A percentile compares a stretch with the other conserved stretches of the same genome.
These are phyloP conservation scores for Phoma sp. DNA, from an alignment of 2,329 filamentous ascomycete species.

Conservation along the genomic window DNA sequence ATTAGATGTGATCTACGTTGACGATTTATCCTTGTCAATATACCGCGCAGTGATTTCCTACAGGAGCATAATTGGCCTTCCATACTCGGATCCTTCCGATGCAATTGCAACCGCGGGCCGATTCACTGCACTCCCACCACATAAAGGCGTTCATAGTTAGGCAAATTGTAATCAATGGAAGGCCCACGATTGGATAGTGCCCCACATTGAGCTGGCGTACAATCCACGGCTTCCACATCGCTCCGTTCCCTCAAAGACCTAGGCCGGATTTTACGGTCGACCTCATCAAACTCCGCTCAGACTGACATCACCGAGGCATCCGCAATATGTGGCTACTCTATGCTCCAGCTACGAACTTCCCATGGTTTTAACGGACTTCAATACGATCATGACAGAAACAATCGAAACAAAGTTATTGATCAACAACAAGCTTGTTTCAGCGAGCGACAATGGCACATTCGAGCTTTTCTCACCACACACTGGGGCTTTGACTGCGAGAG, in stretches of 20 bases:
- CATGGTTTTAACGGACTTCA: neutral
- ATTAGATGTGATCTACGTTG: too few relatives aligned
- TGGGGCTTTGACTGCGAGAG: slow-evolving; percentile 35
- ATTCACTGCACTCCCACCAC: neutral
- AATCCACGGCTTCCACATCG: neutral
- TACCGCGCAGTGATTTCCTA: neutral
- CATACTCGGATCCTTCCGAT: neutral
- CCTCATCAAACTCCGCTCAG: neutral
- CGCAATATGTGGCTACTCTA: neutral
- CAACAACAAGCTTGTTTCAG: slow-evolving; percentile 37
- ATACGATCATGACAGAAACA: slow-evolving; percentile 4
- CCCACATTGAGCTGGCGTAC: neutral
- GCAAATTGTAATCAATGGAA: neutral
- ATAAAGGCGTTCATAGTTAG: neutral
- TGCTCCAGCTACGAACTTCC: neutral
- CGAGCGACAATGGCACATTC: slow-evolving; percentile 38
- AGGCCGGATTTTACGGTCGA: neutral
- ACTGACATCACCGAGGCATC: slow-evolving; percentile 11
- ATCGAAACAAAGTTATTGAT: slow-evolving; percentile 33
- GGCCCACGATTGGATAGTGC: neutral
- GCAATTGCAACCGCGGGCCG: neutral
- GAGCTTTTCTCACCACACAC: slow-evolving; percentile 39
- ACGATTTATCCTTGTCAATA: neutral
- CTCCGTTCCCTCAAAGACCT: neutral
- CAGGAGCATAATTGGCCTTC: neutral